Evolutionary conservation across 2,329 filamentous ascomycete genomes (phyloP).

Genomic region (Leptographium radiaticola): DNA sequence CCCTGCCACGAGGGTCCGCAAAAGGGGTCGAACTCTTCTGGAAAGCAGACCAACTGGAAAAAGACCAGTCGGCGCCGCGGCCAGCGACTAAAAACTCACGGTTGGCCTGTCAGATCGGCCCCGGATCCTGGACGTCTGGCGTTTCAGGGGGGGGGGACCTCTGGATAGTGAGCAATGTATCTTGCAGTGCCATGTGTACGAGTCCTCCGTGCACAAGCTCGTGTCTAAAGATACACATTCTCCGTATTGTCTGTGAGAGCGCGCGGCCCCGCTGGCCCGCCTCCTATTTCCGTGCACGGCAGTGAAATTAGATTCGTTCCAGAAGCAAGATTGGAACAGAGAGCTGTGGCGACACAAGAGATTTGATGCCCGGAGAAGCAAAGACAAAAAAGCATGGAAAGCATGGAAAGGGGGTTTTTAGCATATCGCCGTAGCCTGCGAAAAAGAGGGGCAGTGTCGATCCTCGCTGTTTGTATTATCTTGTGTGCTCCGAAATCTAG

Average conservation of each 20-base stretch:
- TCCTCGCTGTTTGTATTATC: background rate
- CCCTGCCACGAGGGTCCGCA: background rate
- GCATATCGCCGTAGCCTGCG: background rate
- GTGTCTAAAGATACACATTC: too few species aligned
- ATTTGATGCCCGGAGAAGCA: background rate
- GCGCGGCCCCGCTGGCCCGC: background rate
- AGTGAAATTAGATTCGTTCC: background rate
- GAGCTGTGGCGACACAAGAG: background rate
- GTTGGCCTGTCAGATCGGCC: slow-evolving; percentile 6
- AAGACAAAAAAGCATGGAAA: background rate
- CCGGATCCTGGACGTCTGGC: slow-evolving; percentile 11
- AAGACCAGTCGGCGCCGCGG: background rate
- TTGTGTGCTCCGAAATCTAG: too few species aligned
- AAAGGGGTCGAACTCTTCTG: slow-evolving; percentile 1
- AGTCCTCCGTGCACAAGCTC: background rate
- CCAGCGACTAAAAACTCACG: background rate
- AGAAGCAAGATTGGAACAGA: background rate
- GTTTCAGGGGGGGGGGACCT: slow-evolving; percentile 9
- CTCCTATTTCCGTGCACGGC: background rate
- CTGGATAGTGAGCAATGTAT: too few species aligned
- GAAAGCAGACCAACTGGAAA: background rate
- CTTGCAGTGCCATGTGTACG: too few species aligned
- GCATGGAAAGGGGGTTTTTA: background rate
- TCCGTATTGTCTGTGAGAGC: too few species aligned
- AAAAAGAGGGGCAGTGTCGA: background rate